A percentile compares a stretch with the other conserved stretches of the same genome.
Conservation (phyloP, 176 grass and related monocot species). For the Zoysia pacifica region DNA sequence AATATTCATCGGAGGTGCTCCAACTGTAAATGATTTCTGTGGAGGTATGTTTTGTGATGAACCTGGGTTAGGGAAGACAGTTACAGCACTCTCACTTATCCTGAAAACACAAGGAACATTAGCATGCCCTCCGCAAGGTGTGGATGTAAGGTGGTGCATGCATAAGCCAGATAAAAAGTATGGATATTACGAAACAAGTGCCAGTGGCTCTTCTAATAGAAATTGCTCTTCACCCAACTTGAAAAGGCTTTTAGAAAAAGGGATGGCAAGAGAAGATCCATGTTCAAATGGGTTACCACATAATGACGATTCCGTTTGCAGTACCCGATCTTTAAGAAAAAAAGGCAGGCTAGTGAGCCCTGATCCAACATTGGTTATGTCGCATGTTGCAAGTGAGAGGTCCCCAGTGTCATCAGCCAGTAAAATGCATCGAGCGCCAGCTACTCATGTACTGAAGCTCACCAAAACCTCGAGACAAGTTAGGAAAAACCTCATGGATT, state of each 20-base stretch:
- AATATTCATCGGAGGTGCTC: slow-evolving; percentile 55
- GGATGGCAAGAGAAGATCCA: slow-evolving; percentile 30
- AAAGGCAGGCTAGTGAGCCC: slow-evolving; percentile 47
- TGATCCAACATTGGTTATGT: slow-evolving; percentile 24
- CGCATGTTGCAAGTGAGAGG: slow-evolving; percentile 38
- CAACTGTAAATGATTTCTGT: slow-evolving; percentile 68
- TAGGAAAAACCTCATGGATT: slow-evolving; percentile 67
- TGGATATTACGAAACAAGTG: slow-evolving; percentile 84
- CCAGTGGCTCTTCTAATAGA: slow-evolving; percentile 37
- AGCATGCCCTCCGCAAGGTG: slow-evolving; percentile 69
- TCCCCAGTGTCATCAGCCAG: slow-evolving; percentile 25
- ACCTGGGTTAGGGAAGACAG: slow-evolving; percentile 95
- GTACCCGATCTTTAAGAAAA: slow-evolving; percentile 55
- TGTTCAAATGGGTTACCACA: slow-evolving; percentile 28
- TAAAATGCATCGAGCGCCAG: slow-evolving; percentile 23
- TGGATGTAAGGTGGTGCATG: slow-evolving; percentile 76
- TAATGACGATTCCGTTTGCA: slow-evolving; percentile 36
- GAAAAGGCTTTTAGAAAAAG: slow-evolving; percentile 43
- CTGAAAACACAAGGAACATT: slow-evolving; percentile 89
- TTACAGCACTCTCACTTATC: slow-evolving; percentile 93
- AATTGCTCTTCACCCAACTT: slow-evolving; percentile 36
- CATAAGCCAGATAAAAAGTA: slow-evolving; percentile 74
- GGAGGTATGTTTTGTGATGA: slow-evolving; percentile 99
- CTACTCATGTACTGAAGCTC: slow-evolving; percentile 48
- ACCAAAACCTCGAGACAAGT: slow-evolving; percentile 48